Base-by-base conservation (phyloP, 352 stramenopile species). In the Blastocystis sp. region DNA sequence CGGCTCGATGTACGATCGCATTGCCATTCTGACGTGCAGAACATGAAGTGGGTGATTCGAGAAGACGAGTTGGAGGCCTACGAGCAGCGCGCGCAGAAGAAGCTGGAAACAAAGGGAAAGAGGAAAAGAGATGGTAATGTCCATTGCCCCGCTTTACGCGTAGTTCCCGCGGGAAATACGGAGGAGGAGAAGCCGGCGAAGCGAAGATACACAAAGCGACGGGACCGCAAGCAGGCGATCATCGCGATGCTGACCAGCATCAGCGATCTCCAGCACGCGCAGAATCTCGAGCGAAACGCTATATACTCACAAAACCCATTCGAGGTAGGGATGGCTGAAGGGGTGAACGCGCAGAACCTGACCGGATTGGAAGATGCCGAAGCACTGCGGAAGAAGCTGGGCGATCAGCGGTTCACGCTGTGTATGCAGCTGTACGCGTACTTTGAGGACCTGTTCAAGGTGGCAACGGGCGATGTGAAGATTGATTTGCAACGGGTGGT, bases 71-170 rank as follows among this genome's bases (percentile, higher is more conserved):
- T 64, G 17, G 42, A 63, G 28, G 7, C 24, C 11, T 81, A 81
- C 43, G 71, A 81, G 28, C 71, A 81, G 48, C 71, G 71, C n/a
- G 28, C 48, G 0, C 71, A 65, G 28, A 81, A 81, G 71, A 81
- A 81, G 60, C 64, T 81, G 3, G 71, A 81, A 24, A 66, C 71
- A 1, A 63, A 42, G 28, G 38, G 60, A 40, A 81, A 81, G 38
- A 21, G 48, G 10, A 81, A 81, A 24, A 11, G 71, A 65, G n/a
- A 24, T 66, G 28, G 24, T 81, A 2, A 48, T 64, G 43, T 24
- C 0, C 10, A 54, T 28, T 1, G 1, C 4, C 28, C 48, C 38
- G 64, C 0, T 3, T 43, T 64, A 81, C 28, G 42, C 34, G n/a
- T 21, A 63, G 71, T 34, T 42, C 11, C 54, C 19, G 10, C 48